Evolutionary conservation across 169 alveolate genomes (phyloP), one percentile per base, ranked within the genome.

Genomic region (Toxoplasma gondii): DNA sequence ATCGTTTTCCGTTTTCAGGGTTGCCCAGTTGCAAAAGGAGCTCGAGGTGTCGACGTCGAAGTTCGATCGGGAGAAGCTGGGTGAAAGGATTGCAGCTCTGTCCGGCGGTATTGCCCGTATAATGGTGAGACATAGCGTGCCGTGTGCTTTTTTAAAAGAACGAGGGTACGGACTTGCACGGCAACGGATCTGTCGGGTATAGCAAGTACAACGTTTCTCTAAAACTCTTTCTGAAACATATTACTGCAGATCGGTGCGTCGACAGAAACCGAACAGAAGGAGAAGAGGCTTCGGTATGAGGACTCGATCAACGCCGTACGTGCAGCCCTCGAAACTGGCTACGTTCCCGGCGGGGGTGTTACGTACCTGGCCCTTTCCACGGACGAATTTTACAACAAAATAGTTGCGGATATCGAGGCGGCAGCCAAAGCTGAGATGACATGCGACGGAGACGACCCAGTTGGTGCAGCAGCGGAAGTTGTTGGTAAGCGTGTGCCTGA

Each of bases 261-360:
- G 41, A 97, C 98, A 34, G 98, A 97, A 94, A 97, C 98, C 2
- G 98, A 97, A 80, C 98, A 97, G 80, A 97, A 97, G 91, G 98
- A 97, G 91, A 97, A 97, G 93, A 95, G 97, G 86, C 97, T 97
- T 39, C 92, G 96, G 45, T 97, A 97, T 82, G 98, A 97, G 84
- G 98, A 97, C 91, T 98, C 98, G 31, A 97, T 97, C 36, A 97
- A 97, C 93, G 98, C 98, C 43, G 98, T 97, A 9, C 92, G 98
- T 69, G 98, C 98, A 19, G 98, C 98, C 70, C 96, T 97, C 82
- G 98, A 97, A 88, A 97, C 98, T 34, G 98, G 98, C 29, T 97
- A 96, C 94, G 98, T 97, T 45, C 98, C 98, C 29, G 98, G 98
- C 27, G 98, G 98, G n/a, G 98, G 98, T 34, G 98, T 97, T 29